phyloP scores from a whole-genome alignment of 768 basidiomycete species.

The Boletus reticuloceps region DNA sequence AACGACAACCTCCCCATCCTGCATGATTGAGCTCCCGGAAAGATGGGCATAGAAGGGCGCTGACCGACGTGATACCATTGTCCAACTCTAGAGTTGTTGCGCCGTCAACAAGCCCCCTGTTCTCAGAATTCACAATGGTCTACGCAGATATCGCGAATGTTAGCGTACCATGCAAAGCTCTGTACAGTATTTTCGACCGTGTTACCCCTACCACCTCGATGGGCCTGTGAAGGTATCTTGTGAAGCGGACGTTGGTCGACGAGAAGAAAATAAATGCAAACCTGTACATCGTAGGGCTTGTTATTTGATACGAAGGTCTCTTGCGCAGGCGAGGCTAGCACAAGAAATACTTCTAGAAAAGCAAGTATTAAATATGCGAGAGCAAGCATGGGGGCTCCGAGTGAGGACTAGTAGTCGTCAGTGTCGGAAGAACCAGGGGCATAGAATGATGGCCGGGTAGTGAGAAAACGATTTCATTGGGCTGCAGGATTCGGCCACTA shows the following conservation, averaged over 20 bases:
- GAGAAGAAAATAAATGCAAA: constrained; percentile 15
- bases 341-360: constrained; percentile 7
- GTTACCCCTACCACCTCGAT: constrained; percentile 76
- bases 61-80: constrained; percentile 70
- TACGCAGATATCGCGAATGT: constrained; percentile 8
- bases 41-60: not conserved
- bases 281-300: constrained; percentile 52
- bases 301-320: constrained; percentile 18
- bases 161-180: constrained; percentile 67
- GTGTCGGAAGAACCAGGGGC: not conserved
- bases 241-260: constrained; percentile 2
- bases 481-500: constrained; percentile 22
- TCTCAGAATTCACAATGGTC: constrained; percentile 4
- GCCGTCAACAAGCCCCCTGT: constrained; percentile 72
- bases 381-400: constrained; percentile 13
- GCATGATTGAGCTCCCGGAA: constrained; percentile 5
- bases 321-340: constrained; percentile 29
- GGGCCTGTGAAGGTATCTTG: constrained; percentile 44
- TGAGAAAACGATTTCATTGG: constrained; percentile 13
- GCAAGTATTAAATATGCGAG: constrained; percentile 6
- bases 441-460: not conserved
- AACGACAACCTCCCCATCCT: constrained; percentile 77
- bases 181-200: constrained; percentile 71
- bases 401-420: not conserved
- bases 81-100: constrained; percentile 77